phyloP scores from a whole-genome alignment of 345 rosid species.

The Boechera stricta region DNA sequence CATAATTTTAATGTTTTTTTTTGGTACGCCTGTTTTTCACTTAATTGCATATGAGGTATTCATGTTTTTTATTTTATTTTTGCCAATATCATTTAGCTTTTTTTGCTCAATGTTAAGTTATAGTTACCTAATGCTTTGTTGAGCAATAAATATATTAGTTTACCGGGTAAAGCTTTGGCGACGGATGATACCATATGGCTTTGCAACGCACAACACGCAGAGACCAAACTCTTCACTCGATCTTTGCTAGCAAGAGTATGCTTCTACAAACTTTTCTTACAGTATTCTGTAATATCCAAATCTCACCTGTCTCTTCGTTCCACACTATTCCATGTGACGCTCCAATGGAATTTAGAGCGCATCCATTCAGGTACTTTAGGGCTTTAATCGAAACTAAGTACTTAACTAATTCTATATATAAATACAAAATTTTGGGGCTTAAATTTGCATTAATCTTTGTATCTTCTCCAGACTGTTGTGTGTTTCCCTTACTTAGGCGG shows the following conservation, averaged over 20 bases:
- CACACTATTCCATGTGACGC: background rate
- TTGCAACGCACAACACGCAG: constrained; percentile 73
- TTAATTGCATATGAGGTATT: no score
- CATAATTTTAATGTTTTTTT: no score
- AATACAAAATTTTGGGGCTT: background rate
- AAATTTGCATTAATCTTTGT: background rate
- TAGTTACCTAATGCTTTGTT: constrained; percentile 1
- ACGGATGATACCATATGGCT: constrained; percentile 66
- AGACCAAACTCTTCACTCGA: constrained; percentile 72
- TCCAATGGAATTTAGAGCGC: constrained; percentile 61
- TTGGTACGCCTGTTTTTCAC: no score
- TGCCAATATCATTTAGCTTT: no score
- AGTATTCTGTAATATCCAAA: background rate
- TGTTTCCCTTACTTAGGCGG: constrained; percentile 81
- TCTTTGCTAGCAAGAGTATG: constrained; percentile 82
- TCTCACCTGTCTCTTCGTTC: background rate
- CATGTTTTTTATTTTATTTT: no score
- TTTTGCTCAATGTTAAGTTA: no score
- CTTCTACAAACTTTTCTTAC: background rate
- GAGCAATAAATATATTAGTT: constrained; percentile 40
- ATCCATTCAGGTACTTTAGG: constrained; percentile 72
- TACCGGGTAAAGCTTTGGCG: constrained; percentile 71
- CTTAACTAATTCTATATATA: background rate
- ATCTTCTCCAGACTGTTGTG: constrained; percentile 67
- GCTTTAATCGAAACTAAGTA: background rate